A percentile compares a stretch with the other conserved stretches of the same genome.
These are phyloP conservation scores for Apiospora phragmitis DNA, from an alignment of 2,329 filamentous ascomycete species.

Conservation along the genomic window DNA sequence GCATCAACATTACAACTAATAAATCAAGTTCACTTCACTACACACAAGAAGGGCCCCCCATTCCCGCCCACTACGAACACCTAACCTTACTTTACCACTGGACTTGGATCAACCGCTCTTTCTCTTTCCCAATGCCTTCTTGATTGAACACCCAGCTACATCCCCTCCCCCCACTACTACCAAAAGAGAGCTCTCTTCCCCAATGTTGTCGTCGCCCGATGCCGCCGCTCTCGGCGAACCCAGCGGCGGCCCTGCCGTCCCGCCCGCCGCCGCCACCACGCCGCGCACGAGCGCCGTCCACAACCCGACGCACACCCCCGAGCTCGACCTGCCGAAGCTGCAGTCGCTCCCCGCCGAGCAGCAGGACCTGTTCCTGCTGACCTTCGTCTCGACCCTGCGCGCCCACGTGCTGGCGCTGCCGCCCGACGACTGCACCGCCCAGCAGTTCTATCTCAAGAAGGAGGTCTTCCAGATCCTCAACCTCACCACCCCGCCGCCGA, in stretches of 20 bases:
- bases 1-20: background rate
- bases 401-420: slow-evolving; percentile 76
- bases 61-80: background rate
- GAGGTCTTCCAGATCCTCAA: slow-evolving; percentile 93
- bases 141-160: background rate
- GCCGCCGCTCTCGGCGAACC: slow-evolving; percentile 34
- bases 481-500: slow-evolving; percentile 76
- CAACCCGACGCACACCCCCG: slow-evolving; percentile 57
- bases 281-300: slow-evolving; percentile 34
- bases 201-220: slow-evolving; percentile 32
- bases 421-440: slow-evolving; percentile 77
- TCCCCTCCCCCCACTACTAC: background rate
- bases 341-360: slow-evolving; percentile 89
- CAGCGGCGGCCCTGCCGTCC: slow-evolving; percentile 27
- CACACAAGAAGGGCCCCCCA: background rate
- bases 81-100: background rate
- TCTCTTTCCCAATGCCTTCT: background rate
- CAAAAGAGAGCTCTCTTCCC: slow-evolving; percentile 13
- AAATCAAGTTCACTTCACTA: background rate
- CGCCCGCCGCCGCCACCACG: slow-evolving; percentile 18
- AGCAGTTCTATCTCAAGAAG: slow-evolving; percentile 90
- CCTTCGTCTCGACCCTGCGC: slow-evolving; percentile 79
- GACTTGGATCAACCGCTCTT: background rate
- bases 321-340: slow-evolving; percentile 89
- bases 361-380: slow-evolving; percentile 91